phyloP scores from a whole-genome alignment of 208 protist species.

The Porcisia deanei region DNA sequence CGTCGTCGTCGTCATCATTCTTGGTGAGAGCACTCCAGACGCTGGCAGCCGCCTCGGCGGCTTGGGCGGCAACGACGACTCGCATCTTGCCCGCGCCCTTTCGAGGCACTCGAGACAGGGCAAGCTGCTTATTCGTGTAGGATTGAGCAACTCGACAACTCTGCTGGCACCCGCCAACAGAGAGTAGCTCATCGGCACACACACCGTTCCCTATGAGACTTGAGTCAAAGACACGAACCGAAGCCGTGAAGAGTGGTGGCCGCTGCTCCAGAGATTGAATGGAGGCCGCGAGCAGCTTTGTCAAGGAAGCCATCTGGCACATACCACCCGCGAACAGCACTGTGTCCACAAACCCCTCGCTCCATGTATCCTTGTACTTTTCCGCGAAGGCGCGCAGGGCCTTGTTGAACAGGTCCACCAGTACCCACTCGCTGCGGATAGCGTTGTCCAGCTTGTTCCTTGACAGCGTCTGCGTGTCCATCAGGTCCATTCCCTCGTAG shows the following conservation, averaged over 20 bases:
- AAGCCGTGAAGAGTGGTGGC: slow-evolving; percentile 11
- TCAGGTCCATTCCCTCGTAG: slow-evolving; percentile 86
- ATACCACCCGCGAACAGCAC: slow-evolving; percentile 82
- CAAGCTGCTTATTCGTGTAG: slow-evolving; percentile 14
- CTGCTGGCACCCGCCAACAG: slow-evolving; percentile 73
- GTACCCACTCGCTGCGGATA: slow-evolving; percentile 62
- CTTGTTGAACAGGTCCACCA: slow-evolving; percentile 61
- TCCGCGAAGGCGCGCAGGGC: slow-evolving; percentile 56
- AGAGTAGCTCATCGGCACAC: slow-evolving; percentile 59
- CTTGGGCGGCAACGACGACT: slow-evolving; percentile 18
- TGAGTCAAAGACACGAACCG: slow-evolving; percentile 39
- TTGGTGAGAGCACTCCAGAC: slow-evolving; percentile 32
- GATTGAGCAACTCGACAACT: slow-evolving; percentile 53
- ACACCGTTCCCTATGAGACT: slow-evolving; percentile 47
- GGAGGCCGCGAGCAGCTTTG: slow-evolving; percentile 38
- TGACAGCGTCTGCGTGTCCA: slow-evolving; percentile 71
- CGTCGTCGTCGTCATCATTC: slow-evolving; percentile 24
- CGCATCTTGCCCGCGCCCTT: slow-evolving; percentile 30
- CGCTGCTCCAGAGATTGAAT: slow-evolving; percentile 28
- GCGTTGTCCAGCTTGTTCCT: slow-evolving; percentile 68
- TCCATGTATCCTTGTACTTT: slow-evolving; percentile 17
- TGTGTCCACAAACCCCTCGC: slow-evolving; percentile 34
- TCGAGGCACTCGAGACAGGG: slow-evolving; percentile 13
- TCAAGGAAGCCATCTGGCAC: slow-evolving; percentile 66
- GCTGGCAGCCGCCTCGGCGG: slow-evolving; percentile 16